These are phyloP conservation scores for Jamesozyma lodderae DNA, from an alignment of 805 yeast species.

Conservation along the genomic window DNA sequence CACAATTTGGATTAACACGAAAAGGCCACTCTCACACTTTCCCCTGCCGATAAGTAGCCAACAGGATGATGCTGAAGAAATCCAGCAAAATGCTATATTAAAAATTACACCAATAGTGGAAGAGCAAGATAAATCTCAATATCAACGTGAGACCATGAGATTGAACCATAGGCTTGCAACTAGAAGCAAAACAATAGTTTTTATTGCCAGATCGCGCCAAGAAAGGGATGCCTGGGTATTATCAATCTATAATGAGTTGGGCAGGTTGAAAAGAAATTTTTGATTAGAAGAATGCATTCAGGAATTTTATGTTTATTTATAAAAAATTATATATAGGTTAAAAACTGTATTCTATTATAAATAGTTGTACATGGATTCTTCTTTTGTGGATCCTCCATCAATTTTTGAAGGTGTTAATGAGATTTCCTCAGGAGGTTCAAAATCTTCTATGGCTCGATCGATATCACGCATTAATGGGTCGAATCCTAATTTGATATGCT, in stretches of 20 bases:
- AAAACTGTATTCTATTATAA: neutral
- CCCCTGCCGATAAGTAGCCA: too few species aligned
- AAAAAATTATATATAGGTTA: neutral
- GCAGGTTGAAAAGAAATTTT: conserved; percentile 19
- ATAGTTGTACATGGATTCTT: neutral
- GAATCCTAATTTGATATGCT: conserved; percentile 5
- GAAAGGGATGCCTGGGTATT: conserved; percentile 80
- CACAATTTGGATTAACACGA: conserved; percentile 75
- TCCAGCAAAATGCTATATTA: too few species aligned
- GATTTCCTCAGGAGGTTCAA: conserved; percentile 1
- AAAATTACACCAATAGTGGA: too few species aligned
- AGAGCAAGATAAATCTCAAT: too few species aligned
- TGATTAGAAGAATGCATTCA: neutral
- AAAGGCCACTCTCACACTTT: too few species aligned
- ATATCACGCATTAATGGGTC: conserved; percentile 11
- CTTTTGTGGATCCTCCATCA: neutral
- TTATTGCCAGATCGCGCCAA: conserved; percentile 72
- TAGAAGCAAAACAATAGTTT: conserved; percentile 59
- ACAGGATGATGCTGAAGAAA: too few species aligned
- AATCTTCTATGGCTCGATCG: conserved; percentile 12
- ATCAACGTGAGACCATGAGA: too few species aligned
- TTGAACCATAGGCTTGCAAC: conserved; percentile 56
- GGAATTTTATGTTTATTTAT: neutral
- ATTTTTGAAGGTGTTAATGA: neutral
- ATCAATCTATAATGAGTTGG: conserved; percentile 30